Conservation (phyloP, 1,284 basidiomycete genomes). For the Microstroma glucosiphilum region DNA sequence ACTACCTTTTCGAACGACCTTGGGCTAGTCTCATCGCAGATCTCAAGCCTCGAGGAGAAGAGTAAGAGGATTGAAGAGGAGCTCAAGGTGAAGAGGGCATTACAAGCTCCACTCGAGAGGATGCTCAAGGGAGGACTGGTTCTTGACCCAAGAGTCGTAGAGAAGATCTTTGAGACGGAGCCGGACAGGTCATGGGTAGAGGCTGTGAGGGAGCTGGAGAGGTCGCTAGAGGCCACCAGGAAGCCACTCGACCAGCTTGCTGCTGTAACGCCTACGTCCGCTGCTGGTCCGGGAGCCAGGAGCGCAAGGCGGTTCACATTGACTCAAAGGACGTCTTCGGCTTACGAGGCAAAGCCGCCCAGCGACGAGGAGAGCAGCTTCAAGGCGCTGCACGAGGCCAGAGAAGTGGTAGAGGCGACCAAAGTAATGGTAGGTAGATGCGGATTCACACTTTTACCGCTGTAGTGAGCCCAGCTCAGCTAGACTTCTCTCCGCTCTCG, state of each 20-base stretch:
- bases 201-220: conserved; percentile 72
- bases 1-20: conserved; percentile 92
- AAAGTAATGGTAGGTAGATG: conserved; percentile 65
- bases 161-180: conserved; percentile 76
- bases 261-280: neutral
- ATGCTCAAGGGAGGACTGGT: conserved; percentile 69
- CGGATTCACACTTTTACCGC: conserved; percentile 5
- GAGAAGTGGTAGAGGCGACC: conserved; percentile 74
- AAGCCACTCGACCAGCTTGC: conserved; percentile 55
- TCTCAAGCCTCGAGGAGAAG: conserved; percentile 81
- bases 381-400: conserved; percentile 74
- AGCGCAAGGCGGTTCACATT: neutral
- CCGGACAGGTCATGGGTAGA: conserved; percentile 63
- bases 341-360: neutral
- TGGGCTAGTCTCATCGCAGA: conserved; percentile 86
- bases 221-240: conserved; percentile 61
- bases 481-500: conserved; percentile 1
- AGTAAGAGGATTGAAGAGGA: conserved; percentile 82
- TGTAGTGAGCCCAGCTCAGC: conserved; percentile 7
- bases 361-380: conserved; percentile 10
- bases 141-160: conserved; percentile 72
- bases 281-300: neutral
- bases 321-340: neutral
- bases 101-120: conserved; percentile 76
- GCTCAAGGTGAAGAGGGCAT: conserved; percentile 72